These are phyloP conservation scores for Vaccinium corymbosum DNA, from an alignment of 148 eudicot genomes.

Conservation along the genomic window DNA sequence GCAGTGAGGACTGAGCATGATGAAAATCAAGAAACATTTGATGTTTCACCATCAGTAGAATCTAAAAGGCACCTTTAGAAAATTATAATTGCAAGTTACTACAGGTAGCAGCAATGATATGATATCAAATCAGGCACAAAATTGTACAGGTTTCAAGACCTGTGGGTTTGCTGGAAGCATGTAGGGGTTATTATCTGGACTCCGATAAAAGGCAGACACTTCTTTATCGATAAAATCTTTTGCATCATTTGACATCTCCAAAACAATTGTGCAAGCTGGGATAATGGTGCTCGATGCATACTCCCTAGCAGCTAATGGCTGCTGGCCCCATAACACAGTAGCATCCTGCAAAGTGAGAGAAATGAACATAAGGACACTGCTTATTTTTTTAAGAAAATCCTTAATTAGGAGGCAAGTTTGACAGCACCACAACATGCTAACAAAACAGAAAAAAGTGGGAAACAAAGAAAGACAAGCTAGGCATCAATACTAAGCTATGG, in stretches of 20 bases:
- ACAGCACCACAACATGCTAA: not conserved
- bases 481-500: not conserved
- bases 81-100: not conserved
- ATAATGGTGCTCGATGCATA: conserved; percentile 91
- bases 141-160: conserved; percentile 36
- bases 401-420: not conserved
- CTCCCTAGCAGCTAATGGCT: conserved; percentile 91
- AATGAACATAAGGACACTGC: not conserved
- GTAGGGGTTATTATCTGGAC: conserved; percentile 90
- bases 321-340: conserved; percentile 93
- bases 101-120: not conserved
- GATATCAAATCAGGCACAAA: not conserved
- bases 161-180: conserved; percentile 97
- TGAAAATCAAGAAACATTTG: not conserved
- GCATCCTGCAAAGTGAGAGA: conserved; percentile 60
- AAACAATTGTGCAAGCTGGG: conserved; percentile 74
- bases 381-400: not conserved
- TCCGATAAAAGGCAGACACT: conserved; percentile 71
- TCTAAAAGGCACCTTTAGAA: not conserved
- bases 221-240: conserved; percentile 81
- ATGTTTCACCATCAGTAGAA: not conserved
- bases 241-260: conserved; percentile 68
- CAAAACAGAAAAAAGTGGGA: not conserved
- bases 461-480: not conserved
- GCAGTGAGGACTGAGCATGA: not conserved